Evolutionary conservation across 352 stramenopile genomes (phyloP).

Genomic region (Phytophthora colocasiae): DNA sequence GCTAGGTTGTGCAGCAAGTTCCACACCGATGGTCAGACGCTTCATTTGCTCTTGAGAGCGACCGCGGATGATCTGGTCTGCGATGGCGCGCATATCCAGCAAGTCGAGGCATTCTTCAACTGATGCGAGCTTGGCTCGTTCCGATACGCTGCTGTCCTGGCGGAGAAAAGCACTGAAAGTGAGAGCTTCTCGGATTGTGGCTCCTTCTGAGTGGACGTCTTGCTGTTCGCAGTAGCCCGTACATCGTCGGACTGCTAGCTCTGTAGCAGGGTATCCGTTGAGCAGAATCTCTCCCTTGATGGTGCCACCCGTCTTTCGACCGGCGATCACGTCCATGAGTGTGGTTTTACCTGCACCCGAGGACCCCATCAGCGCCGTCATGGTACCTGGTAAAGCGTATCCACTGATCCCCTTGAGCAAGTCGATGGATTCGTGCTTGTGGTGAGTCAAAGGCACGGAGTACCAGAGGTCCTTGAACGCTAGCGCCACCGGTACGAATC

Average conservation of each 20-base stretch:
- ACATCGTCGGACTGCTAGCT: conserved; percentile 36
- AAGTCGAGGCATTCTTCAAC: conserved; percentile 48
- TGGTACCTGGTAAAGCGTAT: conserved; percentile 42
- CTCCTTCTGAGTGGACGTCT: not conserved
- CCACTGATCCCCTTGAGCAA: conserved; percentile 78
- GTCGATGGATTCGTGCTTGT: conserved; percentile 47
- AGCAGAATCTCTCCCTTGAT: conserved; percentile 59
- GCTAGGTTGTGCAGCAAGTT: conserved; percentile 72
- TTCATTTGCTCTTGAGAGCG: conserved; percentile 61
- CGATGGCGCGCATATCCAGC: conserved; percentile 37
- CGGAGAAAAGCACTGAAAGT: conserved; percentile 85
- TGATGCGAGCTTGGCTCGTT: conserved; percentile 29
- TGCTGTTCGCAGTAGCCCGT: conserved; percentile 45
- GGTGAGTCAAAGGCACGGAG: conserved; percentile 16
- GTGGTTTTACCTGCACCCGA: conserved; percentile 80
- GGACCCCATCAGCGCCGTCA: conserved; percentile 63
- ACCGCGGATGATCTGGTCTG: conserved; percentile 46
- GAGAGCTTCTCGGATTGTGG: conserved; percentile 86
- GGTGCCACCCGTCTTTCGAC: conserved; percentile 84
- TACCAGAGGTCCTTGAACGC: conserved; percentile 36
- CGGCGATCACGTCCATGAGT: conserved; percentile 64
- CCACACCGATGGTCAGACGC: conserved; percentile 84
- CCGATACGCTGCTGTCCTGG: conserved; percentile 36
- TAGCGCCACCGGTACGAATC: conserved; percentile 30
- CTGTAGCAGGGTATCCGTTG: conserved; percentile 41